Percentiles rank a stretch among this genome's conserved stretches.
phyloP scores from a whole-genome alignment of 257 asterid genomes.

The Przewalskia tangutica region DNA sequence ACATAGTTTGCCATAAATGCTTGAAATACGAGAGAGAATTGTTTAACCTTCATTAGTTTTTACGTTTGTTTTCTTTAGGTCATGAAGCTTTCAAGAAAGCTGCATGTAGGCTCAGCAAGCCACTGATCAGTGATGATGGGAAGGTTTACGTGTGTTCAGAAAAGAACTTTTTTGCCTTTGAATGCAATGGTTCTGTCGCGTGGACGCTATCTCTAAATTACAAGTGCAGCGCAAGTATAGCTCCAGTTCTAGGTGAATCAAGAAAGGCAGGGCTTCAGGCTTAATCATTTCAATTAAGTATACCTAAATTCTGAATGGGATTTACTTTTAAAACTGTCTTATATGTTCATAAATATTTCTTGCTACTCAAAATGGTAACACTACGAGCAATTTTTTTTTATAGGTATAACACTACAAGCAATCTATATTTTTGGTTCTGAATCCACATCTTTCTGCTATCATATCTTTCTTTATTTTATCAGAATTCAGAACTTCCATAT shows the following conservation, averaged over 20 bases:
- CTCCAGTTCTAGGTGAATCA: slow-evolving; percentile 73
- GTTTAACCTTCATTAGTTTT: neutral
- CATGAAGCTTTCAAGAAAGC: slow-evolving; percentile 25
- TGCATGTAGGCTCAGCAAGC: slow-evolving; percentile 34
- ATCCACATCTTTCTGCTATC: neutral
- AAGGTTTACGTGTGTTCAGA: slow-evolving; percentile 55
- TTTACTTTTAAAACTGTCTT: neutral
- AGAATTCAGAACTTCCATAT: no score
- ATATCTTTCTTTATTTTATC: no score
- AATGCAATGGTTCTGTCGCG: slow-evolving; percentile 65
- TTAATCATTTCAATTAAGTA: neutral
- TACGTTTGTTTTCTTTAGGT: slow-evolving; percentile 19
- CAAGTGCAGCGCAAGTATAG: slow-evolving; percentile 41
- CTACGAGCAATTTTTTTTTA: no score
- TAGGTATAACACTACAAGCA: no score
- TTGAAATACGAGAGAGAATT: neutral
- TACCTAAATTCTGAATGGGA: neutral
- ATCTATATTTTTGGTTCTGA: no score
- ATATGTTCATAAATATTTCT: neutral
- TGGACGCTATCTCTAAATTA: slow-evolving; percentile 55
- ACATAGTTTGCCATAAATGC: neutral
- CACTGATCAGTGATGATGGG: slow-evolving; percentile 72
- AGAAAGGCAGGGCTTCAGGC: slow-evolving; percentile 41
- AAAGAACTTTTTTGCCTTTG: slow-evolving; percentile 51
- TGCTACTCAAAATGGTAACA: neutral